Conservation (phyloP, 768 basidiomycete genomes). For the Chlorophyllum brunneum region DNA sequence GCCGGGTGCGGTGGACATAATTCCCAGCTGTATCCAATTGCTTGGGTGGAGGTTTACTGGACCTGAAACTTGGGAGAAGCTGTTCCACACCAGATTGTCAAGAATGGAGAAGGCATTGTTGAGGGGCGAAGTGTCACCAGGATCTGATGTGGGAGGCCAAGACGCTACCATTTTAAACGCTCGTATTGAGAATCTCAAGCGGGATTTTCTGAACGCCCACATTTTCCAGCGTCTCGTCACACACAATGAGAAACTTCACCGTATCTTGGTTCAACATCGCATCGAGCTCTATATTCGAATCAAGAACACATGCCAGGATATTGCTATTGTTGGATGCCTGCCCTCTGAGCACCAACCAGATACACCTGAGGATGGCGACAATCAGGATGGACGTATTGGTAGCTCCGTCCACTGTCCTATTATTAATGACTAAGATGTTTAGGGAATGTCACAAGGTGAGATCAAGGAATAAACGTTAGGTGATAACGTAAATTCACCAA, state of each 20-base stretch:
- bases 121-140: neutral
- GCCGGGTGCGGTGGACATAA: neutral
- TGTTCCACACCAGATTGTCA: neutral
- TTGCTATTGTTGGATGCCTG: neutral
- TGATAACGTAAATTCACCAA: neutral
- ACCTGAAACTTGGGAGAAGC: neutral
- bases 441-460: conserved; percentile 1
- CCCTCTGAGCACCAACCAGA: neutral
- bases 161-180: neutral
- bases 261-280: conserved; percentile 1
- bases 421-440: neutral
- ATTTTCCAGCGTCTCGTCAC: conserved; percentile 5
- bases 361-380: neutral
- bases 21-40: neutral
- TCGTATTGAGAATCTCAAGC: conserved; percentile 27
- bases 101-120: neutral
- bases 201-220: conserved; percentile 8
- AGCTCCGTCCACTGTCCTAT: conserved; percentile 4
- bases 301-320: neutral
- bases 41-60: neutral
- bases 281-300: conserved; percentile 11
- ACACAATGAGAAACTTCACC: conserved; percentile 9
- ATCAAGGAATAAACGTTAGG: no score
- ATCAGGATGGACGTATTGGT: neutral
- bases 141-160: neutral